Evolutionary conservation across 163 green algal species (phyloP).

Genomic region (Coccomyxa subellipsoidea): DNA sequence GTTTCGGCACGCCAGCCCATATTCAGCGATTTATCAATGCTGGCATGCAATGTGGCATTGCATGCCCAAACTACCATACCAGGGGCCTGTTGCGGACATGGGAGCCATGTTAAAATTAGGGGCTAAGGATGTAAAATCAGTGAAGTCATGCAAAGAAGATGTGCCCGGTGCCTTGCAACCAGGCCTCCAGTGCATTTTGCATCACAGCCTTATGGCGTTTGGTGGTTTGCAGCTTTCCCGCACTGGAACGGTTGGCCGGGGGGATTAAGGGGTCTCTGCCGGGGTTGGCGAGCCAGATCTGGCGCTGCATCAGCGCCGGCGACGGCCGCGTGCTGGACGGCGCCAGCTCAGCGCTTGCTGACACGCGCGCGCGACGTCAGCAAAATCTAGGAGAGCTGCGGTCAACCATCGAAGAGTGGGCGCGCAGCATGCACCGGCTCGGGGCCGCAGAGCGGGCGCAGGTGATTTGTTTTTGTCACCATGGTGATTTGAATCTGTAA

Average conservation of each 20-base stretch:
- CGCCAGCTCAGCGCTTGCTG: conserved; percentile 39
- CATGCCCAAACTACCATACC: too few relatives aligned
- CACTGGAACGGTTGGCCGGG: conserved; percentile 22
- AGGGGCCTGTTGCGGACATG: too few relatives aligned
- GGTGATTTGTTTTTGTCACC: conserved; percentile 9
- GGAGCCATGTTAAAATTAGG: too few relatives aligned
- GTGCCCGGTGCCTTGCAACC: too few relatives aligned
- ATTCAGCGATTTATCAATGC: too few relatives aligned
- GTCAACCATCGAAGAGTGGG: conserved; percentile 42
- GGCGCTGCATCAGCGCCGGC: conserved; percentile 27
- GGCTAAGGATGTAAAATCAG: too few relatives aligned
- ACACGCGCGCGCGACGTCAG: conserved; percentile 38
- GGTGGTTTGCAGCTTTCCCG: not conserved
- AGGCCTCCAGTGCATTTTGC: too few relatives aligned
- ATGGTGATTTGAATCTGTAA: too few relatives aligned
- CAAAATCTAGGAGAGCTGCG: conserved; percentile 50
- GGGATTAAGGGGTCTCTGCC: conserved; percentile 25
- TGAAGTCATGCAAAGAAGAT: too few relatives aligned
- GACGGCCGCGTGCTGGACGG: conserved; percentile 39
- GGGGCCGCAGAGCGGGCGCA: conserved; percentile 45
- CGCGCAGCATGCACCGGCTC: conserved; percentile 31
- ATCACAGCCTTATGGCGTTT: too few relatives aligned
- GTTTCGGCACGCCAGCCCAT: too few relatives aligned
- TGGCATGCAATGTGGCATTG: too few relatives aligned
- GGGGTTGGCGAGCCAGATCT: conserved; percentile 21